Percentiles rank a stretch among this genome's conserved stretches.
phyloP scores from a whole-genome alignment of 768 basidiomycete species.

The Mycena galopus region DNA sequence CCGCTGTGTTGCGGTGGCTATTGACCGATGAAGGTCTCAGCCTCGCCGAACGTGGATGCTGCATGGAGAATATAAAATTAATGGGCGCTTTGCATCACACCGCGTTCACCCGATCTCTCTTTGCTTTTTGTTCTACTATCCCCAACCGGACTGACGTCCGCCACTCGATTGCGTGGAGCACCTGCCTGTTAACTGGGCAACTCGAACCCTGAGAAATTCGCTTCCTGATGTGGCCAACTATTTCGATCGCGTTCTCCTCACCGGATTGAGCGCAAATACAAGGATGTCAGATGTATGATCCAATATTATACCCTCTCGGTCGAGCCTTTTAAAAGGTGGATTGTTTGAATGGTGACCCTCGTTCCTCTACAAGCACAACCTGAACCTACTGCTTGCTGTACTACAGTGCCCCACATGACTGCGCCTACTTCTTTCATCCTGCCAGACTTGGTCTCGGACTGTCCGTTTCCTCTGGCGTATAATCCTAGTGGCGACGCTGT shows the following conservation, averaged over 20 bases:
- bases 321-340: slow-evolving; percentile 17
- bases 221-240: slow-evolving; percentile 5
- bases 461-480: slow-evolving; percentile 59
- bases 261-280: slow-evolving; percentile 20
- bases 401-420: not conserved
- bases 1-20: not conserved
- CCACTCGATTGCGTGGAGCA: not conserved
- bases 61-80: slow-evolving; percentile 29
- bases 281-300: slow-evolving; percentile 22
- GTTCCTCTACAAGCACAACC: not conserved
- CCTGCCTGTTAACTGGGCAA: not conserved
- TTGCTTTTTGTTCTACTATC: slow-evolving; percentile 26
- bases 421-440: slow-evolving; percentile 57
- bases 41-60: slow-evolving; percentile 31
- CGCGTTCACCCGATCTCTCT: slow-evolving; percentile 19
- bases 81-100: slow-evolving; percentile 8
- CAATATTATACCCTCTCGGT: slow-evolving; percentile 3
- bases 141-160: slow-evolving; percentile 23
- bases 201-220: slow-evolving; percentile 10
- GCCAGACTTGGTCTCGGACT: slow-evolving; percentile 68
- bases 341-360: not conserved
- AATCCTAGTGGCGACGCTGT: slow-evolving; percentile 60
- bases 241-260: slow-evolving; percentile 7
- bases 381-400: not conserved
- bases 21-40: slow-evolving; percentile 3